Conservation (phyloP, 192 early-diverging fungal genomes). For the Ramicandelaber brevisporus region DNA sequence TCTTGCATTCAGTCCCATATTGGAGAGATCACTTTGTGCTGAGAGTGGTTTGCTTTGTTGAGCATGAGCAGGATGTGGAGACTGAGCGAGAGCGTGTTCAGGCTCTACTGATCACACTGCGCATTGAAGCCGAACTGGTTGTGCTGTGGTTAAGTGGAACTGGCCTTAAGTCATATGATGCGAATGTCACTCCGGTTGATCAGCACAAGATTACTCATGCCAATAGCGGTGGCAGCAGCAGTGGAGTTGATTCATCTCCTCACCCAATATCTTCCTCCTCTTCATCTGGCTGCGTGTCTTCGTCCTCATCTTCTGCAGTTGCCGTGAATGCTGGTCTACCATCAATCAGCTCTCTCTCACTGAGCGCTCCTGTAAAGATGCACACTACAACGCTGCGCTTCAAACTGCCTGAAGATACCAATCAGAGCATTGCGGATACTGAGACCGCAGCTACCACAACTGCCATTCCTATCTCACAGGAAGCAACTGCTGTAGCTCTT, state of each 20-base stretch:
- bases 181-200: background rate
- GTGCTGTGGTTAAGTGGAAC: slow-evolving; percentile 19
- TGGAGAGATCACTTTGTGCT: slow-evolving; percentile 31
- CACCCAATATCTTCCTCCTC: no score
- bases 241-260: background rate
- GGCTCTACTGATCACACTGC: slow-evolving; percentile 25
- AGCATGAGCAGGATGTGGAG: slow-evolving; percentile 26
- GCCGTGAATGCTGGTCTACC: background rate
- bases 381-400: no score
- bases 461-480: no score
- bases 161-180: slow-evolving; percentile 14
- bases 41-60: slow-evolving; percentile 45
- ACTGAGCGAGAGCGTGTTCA: slow-evolving; percentile 26
- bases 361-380: no score
- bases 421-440: no score
- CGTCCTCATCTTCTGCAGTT: background rate
- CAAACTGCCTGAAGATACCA: no score
- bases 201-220: background rate
- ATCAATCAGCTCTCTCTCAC: background rate
- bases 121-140: slow-evolving; percentile 29
- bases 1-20: slow-evolving; percentile 38
- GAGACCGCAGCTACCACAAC: no score
- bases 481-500: no score
- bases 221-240: background rate
- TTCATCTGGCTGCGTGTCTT: no score